A percentile compares a stretch with the other conserved stretches of the same genome.
These are phyloP conservation scores for Mycena galopus DNA, from an alignment of 768 basidiomycete species.

Conservation along the genomic window DNA sequence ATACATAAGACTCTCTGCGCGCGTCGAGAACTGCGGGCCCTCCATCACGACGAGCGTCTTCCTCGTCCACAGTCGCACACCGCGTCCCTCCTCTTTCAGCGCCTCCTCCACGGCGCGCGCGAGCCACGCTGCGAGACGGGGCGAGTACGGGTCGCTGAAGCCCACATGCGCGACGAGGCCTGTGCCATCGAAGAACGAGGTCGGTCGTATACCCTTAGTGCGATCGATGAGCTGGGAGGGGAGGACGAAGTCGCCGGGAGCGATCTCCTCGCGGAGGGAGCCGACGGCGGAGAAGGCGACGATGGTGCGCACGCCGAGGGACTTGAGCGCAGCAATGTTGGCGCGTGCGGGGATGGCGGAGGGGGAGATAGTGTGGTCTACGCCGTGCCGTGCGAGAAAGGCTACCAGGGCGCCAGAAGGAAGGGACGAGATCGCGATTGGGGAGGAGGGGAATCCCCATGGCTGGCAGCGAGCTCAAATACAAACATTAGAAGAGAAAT, in stretches of 20 bases:
- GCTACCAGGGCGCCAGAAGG: slow-evolving; percentile 86
- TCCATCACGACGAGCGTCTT: slow-evolving; percentile 97
- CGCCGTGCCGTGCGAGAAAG: slow-evolving; percentile 93
- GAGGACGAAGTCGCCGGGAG: slow-evolving; percentile 89
- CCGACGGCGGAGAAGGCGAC: slow-evolving; percentile 97
- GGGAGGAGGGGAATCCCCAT: slow-evolving; percentile 93
- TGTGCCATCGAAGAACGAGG: slow-evolving; percentile 88
- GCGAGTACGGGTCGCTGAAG: slow-evolving; percentile 94
- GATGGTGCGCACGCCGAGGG: slow-evolving; percentile 88
- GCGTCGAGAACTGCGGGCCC: slow-evolving; percentile 97
- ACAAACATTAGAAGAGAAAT: neutral
- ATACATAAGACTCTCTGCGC: slow-evolving; percentile 97
- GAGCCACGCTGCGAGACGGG: slow-evolving; percentile 73
- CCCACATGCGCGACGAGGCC: slow-evolving; percentile 91
- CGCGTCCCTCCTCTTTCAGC: slow-evolving; percentile 68
- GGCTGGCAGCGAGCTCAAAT: slow-evolving; percentile 64
- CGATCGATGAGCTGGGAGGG: slow-evolving; percentile 96
- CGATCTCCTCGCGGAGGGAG: slow-evolving; percentile 92
- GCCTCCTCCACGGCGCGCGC: slow-evolving; percentile 73
- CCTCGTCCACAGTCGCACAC: slow-evolving; percentile 79
- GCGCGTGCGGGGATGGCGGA: slow-evolving; percentile 88
- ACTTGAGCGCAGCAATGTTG: slow-evolving; percentile 96
- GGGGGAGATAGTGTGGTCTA: slow-evolving; percentile 83
- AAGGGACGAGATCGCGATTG: slow-evolving; percentile 91
- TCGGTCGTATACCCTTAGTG: slow-evolving; percentile 92